These are phyloP conservation scores for Tripidium arundinaceum DNA, from an alignment of 202 grass and related monocot genomes.

Conservation along the genomic window DNA sequence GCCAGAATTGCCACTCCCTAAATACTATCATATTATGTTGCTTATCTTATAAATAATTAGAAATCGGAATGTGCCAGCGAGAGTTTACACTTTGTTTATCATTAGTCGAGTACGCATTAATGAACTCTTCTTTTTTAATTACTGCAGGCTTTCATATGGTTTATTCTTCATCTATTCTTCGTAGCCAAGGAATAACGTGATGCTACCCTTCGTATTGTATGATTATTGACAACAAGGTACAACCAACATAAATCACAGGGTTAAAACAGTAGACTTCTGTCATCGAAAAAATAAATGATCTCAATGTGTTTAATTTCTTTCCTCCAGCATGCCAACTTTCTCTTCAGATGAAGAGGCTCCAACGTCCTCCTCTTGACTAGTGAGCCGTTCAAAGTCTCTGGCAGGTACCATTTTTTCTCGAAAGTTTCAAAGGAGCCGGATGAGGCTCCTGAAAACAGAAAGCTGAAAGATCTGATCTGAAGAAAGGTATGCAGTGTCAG, in stretches of 20 bases:
- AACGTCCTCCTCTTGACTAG: conserved; percentile 27
- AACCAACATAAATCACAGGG: neutral
- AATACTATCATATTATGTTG: neutral
- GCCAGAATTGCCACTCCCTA: neutral
- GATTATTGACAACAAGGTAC: neutral
- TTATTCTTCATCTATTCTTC: neutral
- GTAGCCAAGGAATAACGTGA: neutral
- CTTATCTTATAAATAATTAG: neutral
- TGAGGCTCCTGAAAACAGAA: conserved; percentile 23
- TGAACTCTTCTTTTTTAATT: neutral
- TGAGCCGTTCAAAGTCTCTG: conserved; percentile 21
- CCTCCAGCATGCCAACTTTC: neutral
- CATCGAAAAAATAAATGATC: neutral
- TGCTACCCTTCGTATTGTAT: neutral
- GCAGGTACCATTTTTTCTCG: conserved; percentile 22
- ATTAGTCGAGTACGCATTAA: neutral
- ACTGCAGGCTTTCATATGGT: neutral
- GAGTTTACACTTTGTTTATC: neutral
- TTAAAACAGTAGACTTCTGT: neutral
- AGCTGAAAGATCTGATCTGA: neutral
- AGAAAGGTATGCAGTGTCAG: no score
- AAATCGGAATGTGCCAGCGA: neutral
- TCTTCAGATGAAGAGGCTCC: neutral
- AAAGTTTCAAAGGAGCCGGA: conserved; percentile 30
- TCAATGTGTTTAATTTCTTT: neutral